Base-by-base conservation (phyloP, 495 filamentous ascomycete species). In the Daldinia decipiens region DNA sequence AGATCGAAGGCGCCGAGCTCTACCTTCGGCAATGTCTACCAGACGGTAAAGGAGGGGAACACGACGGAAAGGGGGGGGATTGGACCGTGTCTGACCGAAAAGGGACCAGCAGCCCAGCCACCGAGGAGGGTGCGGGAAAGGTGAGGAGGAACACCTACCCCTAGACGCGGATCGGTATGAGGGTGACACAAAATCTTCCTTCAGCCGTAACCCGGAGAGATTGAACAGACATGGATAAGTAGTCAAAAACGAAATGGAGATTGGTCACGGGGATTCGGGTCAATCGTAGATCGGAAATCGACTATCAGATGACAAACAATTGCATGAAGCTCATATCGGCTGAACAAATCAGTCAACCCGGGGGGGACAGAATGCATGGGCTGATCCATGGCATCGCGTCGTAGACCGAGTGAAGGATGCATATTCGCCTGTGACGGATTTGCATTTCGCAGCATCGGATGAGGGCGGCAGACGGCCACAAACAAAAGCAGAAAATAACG, bases 281-380 rank as follows among this genome's bases (percentile, higher is more conserved):
- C 56, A 52, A 68, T 73, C 27, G 53, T 65, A 64, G 70, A 73
- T 72, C 70, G 65, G 60, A 68, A 68, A 74, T 74, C 67, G 58
- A 54, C 67, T 62, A 65, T 74, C 71, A 70, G 62, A 74, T 74
- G 71, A 74, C 71, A 74, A 67, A 74, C 71, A 70, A 70, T 64
- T 74, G 71, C 71, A 74, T 74, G 59, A 74, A 70, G 71, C 67
- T 70, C 71, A 70, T 74, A 74, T 70, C 71, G 71, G 71, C 61
- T 74, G 71, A 74, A 74, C 71, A 70, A 74, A 74, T 74, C 71
- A 70, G 71, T 74, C 67, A 69, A 74, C 59, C 71, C 71, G 67
- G 67, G 55, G 64, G 50, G 71, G 62, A 31, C 36, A 74, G 67
- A 62, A 45, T 74, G 71, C 66, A 74, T 74, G 71, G 71, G 62